These are phyloP conservation scores for Lentinula raphanica DNA, from an alignment of 768 basidiomycete species.

Conservation along the genomic window DNA sequence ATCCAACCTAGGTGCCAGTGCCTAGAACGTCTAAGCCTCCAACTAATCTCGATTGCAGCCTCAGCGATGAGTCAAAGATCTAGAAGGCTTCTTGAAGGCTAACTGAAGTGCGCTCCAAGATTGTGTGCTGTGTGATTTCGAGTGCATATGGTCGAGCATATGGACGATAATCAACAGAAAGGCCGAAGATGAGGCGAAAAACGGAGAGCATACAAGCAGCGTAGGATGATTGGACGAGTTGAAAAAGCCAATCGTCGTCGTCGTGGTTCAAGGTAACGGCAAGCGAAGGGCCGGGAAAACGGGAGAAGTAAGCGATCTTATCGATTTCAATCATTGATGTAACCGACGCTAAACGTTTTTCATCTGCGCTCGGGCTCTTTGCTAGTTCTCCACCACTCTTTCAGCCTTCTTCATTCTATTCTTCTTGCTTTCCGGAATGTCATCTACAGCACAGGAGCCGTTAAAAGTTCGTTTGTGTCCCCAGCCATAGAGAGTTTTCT, in stretches of 20 bases:
- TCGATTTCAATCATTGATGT: not conserved
- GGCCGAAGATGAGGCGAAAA: not conserved
- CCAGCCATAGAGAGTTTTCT: not conserved
- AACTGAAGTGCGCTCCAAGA: no score
- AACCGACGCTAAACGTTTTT: not conserved
- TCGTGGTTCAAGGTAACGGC: not conserved
- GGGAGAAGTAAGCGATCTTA: not conserved
- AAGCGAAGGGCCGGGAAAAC: not conserved
- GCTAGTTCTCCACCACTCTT: not conserved
- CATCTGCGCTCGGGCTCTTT: not conserved
- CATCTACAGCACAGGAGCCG: conserved; percentile 62
- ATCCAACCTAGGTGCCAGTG: no score
- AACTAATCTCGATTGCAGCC: no score
- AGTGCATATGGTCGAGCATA: no score
- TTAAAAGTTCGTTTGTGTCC: conserved; percentile 55
- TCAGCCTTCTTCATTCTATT: not conserved
- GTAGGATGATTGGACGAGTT: not conserved
- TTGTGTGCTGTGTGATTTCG: no score
- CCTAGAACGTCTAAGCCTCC: no score
- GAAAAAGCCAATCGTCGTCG: not conserved
- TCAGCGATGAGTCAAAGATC: no score
- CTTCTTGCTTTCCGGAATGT: conserved; percentile 34
- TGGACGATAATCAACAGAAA: not conserved
- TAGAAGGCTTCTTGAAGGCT: no score
- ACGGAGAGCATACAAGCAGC: no score